Evolutionary conservation across 345 rosid genomes (phyloP).

Genomic region (Dipteronia sinensis): DNA sequence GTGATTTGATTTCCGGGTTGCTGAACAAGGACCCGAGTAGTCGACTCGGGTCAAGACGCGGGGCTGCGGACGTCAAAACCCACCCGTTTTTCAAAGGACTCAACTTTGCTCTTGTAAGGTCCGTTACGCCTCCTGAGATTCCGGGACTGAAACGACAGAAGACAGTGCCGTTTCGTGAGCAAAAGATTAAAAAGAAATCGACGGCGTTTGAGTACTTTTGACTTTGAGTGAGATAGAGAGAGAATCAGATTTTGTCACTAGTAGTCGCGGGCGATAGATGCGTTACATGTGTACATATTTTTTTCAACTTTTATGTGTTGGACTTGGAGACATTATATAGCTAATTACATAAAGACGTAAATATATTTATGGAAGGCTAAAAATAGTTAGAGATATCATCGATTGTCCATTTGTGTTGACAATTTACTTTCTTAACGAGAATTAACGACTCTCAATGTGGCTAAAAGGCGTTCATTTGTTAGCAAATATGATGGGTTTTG

Average conservation of each 20-base stretch:
- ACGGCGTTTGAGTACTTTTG: conserved; percentile 71
- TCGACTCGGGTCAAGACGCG: conserved; percentile 81
- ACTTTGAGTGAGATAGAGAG: conserved; percentile 42
- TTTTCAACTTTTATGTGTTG: not conserved
- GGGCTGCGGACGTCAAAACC: conserved; percentile 81
- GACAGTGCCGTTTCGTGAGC: conserved; percentile 35
- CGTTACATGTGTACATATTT: conserved; percentile 28
- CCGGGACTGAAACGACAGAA: conserved; percentile 45
- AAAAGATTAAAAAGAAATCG: conserved; percentile 33
- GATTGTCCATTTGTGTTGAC: not conserved
- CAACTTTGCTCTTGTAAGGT: conserved; percentile 78
- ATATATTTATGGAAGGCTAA: not conserved
- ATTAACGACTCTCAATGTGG: no score
- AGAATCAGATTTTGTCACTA: conserved; percentile 38
- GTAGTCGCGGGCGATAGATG: conserved; percentile 33
- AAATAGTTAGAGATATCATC: not conserved
- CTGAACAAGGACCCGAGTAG: conserved; percentile 67
- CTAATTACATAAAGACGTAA: conserved; percentile 2
- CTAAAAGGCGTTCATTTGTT: no score
- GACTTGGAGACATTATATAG: conserved; percentile 18
- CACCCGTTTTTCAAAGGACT: conserved; percentile 85
- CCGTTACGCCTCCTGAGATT: conserved; percentile 70
- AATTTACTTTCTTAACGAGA: no score
- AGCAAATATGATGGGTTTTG: no score
- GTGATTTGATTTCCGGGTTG: conserved; percentile 65